Base-by-base conservation (phyloP, 2,329 filamentous ascomycete species). In the Colletotrichum zoysiae region DNA sequence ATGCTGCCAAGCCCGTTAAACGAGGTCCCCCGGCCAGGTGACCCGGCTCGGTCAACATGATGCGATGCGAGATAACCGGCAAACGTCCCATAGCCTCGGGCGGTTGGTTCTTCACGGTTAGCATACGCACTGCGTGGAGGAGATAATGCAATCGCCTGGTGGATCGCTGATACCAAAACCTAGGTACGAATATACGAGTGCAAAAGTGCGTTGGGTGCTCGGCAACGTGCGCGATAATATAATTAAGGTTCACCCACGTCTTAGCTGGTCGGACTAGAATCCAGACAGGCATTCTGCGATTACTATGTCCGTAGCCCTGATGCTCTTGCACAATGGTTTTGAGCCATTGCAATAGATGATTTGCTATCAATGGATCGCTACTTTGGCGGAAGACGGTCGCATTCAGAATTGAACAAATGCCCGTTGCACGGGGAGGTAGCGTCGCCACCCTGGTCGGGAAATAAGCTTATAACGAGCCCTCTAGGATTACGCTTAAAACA, bases 1-100 rank as follows among this genome's bases (percentile, higher is more conserved):
- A 30, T 50, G 44, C 33, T 38, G 59, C 59, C 59, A 61, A 61
- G 59, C 20, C 20, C 59, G 18, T 61, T 50, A 61, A 40, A 50
- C 59, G 44, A 61, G 59, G 20, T 20, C 46, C 23, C 46, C 20
- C 33, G 44, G 16, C 33, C 30, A n/a, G 30, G 20, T 23, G 48
- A 35, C 38, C 58, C 58, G 58, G 58, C 16, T 63, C 23, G n/a
- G 46, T 30, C 33, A 30, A 30, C 30, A 30, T 38, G 35, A 30
- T 38, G 35, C 8, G 16, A 23, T 35, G 14, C 33, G 33, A 26
- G 33, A 30, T 30, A 26, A 6, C 12, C 23, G 23, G 20, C 48
- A 53, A 53, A 23, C 30, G 44, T 26, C n/a, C 44, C 30, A 48
- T 33, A 35, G 33, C n/a, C 20, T 48, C 18, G 30, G 42, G 42